These are phyloP conservation scores for Sphaerostilbella broomeana DNA, from an alignment of 2,329 filamentous ascomycete species.

Conservation along the genomic window DNA sequence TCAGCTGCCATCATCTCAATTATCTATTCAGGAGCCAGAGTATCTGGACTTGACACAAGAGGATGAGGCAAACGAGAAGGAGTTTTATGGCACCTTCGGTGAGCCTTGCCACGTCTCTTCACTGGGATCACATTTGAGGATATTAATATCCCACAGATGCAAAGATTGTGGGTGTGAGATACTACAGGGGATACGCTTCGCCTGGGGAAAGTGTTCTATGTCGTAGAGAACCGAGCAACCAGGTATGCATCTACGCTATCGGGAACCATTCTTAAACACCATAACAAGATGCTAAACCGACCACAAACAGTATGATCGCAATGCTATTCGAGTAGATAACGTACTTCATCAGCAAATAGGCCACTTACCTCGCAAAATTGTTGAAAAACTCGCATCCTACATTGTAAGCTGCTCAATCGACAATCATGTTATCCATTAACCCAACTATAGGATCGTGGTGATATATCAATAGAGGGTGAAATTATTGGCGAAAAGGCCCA, in stretches of 20 bases:
- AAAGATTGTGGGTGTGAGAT: slow-evolving; percentile 48
- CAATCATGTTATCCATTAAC: not conserved
- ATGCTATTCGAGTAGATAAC: slow-evolving; percentile 74
- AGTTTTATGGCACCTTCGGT: slow-evolving; percentile 44
- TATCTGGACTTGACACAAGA: slow-evolving; percentile 40
- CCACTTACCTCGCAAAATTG: slow-evolving; percentile 63
- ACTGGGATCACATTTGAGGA: too few relatives aligned
- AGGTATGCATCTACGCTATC: too few relatives aligned
- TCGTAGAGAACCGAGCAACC: slow-evolving; percentile 60
- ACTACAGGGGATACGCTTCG: slow-evolving; percentile 57
- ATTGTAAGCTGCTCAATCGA: slow-evolving; percentile 57
- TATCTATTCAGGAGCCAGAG: slow-evolving; percentile 29
- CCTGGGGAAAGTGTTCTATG: slow-evolving; percentile 57
- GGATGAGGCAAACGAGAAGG: slow-evolving; percentile 33
- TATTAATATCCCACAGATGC: slow-evolving; percentile 31
- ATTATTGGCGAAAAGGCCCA: slow-evolving; percentile 59
- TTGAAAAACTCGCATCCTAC: slow-evolving; percentile 65
- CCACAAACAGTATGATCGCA: slow-evolving; percentile 56
- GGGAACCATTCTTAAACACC: too few relatives aligned
- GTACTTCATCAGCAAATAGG: slow-evolving; percentile 70
- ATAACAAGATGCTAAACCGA: too few relatives aligned
- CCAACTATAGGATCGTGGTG: slow-evolving; percentile 42
- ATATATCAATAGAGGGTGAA: slow-evolving; percentile 60
- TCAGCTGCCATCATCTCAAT: not conserved
- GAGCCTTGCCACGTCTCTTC: slow-evolving; percentile 18